Evolutionary conservation across 2,329 filamentous ascomycete genomes (phyloP).

Genomic region (Xylaria sp.): DNA sequence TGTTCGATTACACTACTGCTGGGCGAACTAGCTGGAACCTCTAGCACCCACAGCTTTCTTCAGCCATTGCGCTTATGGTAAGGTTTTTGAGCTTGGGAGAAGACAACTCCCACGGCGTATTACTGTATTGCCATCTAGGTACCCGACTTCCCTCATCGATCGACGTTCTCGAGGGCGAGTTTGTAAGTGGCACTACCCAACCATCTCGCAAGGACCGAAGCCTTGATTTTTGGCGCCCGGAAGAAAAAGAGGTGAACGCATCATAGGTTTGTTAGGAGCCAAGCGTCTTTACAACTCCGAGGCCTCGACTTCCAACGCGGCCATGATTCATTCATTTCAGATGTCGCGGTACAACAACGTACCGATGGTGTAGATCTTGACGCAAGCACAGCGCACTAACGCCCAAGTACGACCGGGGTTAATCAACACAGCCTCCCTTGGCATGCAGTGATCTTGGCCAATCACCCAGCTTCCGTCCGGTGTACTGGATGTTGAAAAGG

Average conservation of each 20-base stretch:
- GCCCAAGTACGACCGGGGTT: constrained; percentile 7
- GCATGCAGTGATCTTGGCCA: constrained; percentile 25
- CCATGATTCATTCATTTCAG: constrained; percentile 11
- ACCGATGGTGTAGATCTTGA: constrained; percentile 11
- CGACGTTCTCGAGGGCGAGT: too few relatives aligned
- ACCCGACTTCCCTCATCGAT: too few relatives aligned
- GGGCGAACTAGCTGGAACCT: background rate
- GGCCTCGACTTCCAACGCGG: too few relatives aligned
- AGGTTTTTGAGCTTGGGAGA: too few relatives aligned
- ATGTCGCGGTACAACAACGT: background rate
- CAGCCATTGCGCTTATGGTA: background rate
- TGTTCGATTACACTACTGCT: background rate
- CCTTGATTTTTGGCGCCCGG: background rate
- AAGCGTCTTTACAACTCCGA: background rate
- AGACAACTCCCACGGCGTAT: too few relatives aligned
- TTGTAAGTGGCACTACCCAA: constrained; percentile 3
- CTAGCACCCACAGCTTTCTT: background rate
- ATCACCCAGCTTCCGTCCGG: constrained; percentile 2
- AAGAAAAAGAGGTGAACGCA: background rate
- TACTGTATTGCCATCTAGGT: too few relatives aligned
- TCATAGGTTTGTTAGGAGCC: background rate
- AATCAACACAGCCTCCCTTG: constrained; percentile 39
- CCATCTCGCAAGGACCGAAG: background rate
- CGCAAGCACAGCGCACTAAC: constrained; percentile 7
- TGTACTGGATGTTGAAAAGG: constrained; percentile 17